Base-by-base conservation (phyloP, 2,329 filamentous ascomycete genomes). In the Rachicladosporium sp. region DNA sequence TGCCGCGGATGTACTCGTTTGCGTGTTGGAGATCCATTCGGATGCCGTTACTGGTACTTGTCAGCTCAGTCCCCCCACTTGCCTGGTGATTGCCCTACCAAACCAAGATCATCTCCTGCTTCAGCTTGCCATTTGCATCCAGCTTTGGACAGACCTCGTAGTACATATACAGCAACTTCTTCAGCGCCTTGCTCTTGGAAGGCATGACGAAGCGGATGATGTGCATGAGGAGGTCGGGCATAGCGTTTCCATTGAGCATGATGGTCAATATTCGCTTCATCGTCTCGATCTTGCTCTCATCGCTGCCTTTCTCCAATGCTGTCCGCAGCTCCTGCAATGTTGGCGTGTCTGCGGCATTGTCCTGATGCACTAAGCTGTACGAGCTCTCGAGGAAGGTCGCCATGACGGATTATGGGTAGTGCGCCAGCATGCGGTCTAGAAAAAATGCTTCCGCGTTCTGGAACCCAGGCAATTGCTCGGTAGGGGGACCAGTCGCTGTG, bases 121-220 rank as follows among this genome's bases (percentile, higher is more conserved):
- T 95, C 49, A 98, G 70, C 73, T 96, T 98, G 57, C 91, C 91
- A 58, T 72, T 80, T 39, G 80, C 72, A 64, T 98, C 91, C 43
- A 87, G 79, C 69, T 98, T 98, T 31, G 89, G 91, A 63, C 91
- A 96, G 61, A 96, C 91, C 67, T 98, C 91, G 62, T 96, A 95
- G 70, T 98, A 98, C 64, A 98, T 91, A 68, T 98, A 98, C 41
- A 98, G 76, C 45, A 98, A 74, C 71, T 98, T 98, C 76, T 98
- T 98, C 55, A 98, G 71, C 32, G 82, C 71, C 69, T 98, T 98
- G 65, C 83, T 86, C 70, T 93, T 95, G 47, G 87, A 94, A 10
- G 91, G 91, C 91, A 98, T 98, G 54, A 98, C 88, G 62, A 98
- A 98, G 62, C 91, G 86, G 63, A 98, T 98, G 58, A 98, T 98